A percentile compares a stretch with the other conserved stretches of the same genome.
Evolutionary conservation across 129 eudicot species (phyloP).

Genomic region (Calendula officinalis): DNA sequence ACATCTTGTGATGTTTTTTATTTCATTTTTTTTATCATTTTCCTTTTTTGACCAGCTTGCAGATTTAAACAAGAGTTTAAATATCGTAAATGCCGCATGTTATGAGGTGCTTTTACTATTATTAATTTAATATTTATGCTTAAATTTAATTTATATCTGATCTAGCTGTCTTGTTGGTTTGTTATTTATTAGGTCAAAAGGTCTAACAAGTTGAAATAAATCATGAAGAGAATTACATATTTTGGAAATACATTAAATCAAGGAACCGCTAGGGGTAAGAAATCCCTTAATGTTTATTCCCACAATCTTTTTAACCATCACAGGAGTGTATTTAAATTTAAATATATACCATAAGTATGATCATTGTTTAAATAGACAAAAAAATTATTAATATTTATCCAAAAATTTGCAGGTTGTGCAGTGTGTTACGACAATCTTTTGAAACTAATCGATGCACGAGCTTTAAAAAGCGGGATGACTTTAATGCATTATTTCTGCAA

Average conservation of each 20-base stretch:
- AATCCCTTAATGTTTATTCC: background rate
- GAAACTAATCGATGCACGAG: constrained; percentile 88
- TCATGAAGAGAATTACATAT: constrained; percentile 66
- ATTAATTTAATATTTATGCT: constrained; percentile 5
- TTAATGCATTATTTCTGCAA: constrained; percentile 97
- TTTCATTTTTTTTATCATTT: constrained; percentile 11
- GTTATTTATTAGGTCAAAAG: constrained; percentile 60
- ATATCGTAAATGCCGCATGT: constrained; percentile 65
- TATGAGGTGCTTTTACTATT: constrained; percentile 55
- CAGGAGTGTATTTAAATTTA: no score
- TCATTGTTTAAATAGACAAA: no score
- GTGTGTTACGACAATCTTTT: constrained; percentile 95
- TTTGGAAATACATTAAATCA: constrained; percentile 83
- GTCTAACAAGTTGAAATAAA: constrained; percentile 72
- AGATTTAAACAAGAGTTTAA: constrained; percentile 68
- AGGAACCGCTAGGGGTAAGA: constrained; percentile 92
- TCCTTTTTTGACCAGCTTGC: constrained; percentile 43
- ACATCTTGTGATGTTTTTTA: background rate
- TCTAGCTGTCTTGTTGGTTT: constrained; percentile 16
- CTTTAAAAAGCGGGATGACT: constrained; percentile 82
- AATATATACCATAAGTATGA: no score
- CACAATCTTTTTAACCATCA: no score
- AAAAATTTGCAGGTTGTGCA: constrained; percentile 59
- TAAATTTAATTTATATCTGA: constrained; percentile 4
- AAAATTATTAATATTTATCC: no score